Evolutionary conservation across 768 basidiomycete genomes (phyloP), one percentile per base, ranked within the genome.

Genomic region (Tylopilus intermedius): DNA sequence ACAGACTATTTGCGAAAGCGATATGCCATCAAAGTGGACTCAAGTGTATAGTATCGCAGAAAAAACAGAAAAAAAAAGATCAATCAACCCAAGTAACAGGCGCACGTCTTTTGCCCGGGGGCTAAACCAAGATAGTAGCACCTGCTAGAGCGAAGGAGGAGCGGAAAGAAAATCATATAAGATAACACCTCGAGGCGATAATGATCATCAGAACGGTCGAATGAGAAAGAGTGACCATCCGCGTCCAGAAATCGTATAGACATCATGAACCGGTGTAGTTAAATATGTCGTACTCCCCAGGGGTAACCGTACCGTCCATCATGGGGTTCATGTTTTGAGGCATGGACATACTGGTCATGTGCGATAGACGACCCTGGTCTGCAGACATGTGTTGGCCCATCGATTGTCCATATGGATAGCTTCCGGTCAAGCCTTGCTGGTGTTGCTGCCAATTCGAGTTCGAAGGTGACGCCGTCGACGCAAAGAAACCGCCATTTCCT

Each of bases 271-370:
- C 71, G 58, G 69, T 73, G 79, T 83, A 84, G 63, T 79, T 81
- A 65, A 83, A 80, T 56, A 81, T 68, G 56, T 82, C 81, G 59
- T 80, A 78, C 50, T 83, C 83, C 60, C 64, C 72, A 48, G 63
- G 53, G 51, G 54, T 49, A 44, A 69, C 71, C 50, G 70, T 65
- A 61, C 71, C 72, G 61, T 80, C 79, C 60, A 63, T 64, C 50
- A 70, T 66, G 52, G 74, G 71, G 50, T 64, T 69, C 56, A 73
- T 72, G 61, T 74, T 72, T 67, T 74, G 74, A 46, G 77, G 77
- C 13, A 65, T 73, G 55, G 81, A 75, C 41, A 82, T 83, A 43
- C 67, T 72, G 32, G 77, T 74, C 76, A 81, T 73, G 58, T 79
- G 75, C 45, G 74, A 68, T 50, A 75, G 70, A 41, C 76, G 67